phyloP scores from a whole-genome alignment of 768 basidiomycete genomes.

The Suillus bovinus region DNA sequence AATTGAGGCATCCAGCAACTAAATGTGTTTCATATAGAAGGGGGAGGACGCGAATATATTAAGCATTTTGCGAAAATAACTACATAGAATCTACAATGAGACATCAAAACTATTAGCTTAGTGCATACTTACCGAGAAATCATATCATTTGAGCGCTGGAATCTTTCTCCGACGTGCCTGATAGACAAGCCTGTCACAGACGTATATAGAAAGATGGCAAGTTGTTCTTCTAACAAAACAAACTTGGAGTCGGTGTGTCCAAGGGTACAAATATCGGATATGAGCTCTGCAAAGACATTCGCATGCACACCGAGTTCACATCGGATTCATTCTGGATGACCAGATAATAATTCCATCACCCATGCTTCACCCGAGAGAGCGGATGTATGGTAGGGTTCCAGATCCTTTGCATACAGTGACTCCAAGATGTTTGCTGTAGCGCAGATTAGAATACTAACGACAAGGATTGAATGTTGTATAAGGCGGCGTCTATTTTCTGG shows the following conservation, averaged over 20 bases:
- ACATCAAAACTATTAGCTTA: too few species aligned
- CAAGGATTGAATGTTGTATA: neutral
- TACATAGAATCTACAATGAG: neutral
- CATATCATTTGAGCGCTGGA: constrained; percentile 40
- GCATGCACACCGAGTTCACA: constrained; percentile 29
- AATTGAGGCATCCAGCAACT: neutral
- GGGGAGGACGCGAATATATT: neutral
- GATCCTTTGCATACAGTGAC: neutral
- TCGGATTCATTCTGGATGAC: constrained; percentile 18
- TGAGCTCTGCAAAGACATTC: constrained; percentile 31
- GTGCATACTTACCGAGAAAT: constrained; percentile 32
- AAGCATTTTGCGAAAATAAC: neutral
- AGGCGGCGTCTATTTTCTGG: too few species aligned
- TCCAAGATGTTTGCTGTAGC: neutral
- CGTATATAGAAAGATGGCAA: constrained; percentile 38
- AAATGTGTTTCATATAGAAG: neutral
- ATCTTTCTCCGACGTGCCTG: constrained; percentile 33
- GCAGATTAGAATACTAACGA: neutral
- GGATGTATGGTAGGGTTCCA: constrained; percentile 17
- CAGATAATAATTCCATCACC: constrained; percentile 22
- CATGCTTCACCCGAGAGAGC: constrained; percentile 23
- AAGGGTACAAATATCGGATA: constrained; percentile 19
- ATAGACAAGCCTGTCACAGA: constrained; percentile 16
- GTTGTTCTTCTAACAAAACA: constrained; percentile 35
- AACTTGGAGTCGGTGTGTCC: constrained; percentile 23